Evolutionary conservation across 1,139 yeast species (phyloP), one percentile per base, ranked within the genome.

Genomic region (Kodamaea sp.): DNA sequence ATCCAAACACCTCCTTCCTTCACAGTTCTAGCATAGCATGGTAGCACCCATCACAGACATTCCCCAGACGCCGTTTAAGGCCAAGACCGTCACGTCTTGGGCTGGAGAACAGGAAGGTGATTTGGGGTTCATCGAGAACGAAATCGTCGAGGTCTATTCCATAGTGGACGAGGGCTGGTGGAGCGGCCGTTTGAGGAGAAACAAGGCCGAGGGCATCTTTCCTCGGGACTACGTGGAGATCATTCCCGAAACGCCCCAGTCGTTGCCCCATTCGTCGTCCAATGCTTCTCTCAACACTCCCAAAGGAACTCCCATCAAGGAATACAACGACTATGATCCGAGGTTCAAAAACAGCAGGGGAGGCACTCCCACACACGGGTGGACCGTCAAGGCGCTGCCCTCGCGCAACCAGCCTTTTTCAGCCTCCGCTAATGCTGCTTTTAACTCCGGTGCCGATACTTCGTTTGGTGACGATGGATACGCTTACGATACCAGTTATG

Each of bases 141-240:
- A 92, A 55, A 65, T 86, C 31, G 85, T 92, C 48, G 95, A 89
- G 44, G 95, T 92, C 5, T 71, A 78, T 29, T 73, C 82, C 46
- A 66, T 82, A 4, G 89, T 92, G 7, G 95, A 90, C 53, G 96
- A 95, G 15, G 81, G 83, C 51, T 88, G 96, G 95, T 89, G 94
- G 85, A 85, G 79, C 51, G 98, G 98, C 1, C 71, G 75, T 43
- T 72, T 90, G 38, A 67, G 81, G 46, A 72, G 97, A 51, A 89
- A 88, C 63, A 85, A 81, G 45, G 80, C 86, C 43, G 80, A 80
- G 29, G 98, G 98, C 0, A 72, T 80, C 34, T 90, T 92, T 51
- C 97, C 97, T 1, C 75, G 81, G 32, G 92, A 89, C 51, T 90
- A 84, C 55, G 97, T 89, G n/a, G 80, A 78, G 40, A 53, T 73